These are phyloP conservation scores for Heterococcus sp. DNA, from an alignment of 108 stramenopile genomes.

Conservation along the genomic window DNA sequence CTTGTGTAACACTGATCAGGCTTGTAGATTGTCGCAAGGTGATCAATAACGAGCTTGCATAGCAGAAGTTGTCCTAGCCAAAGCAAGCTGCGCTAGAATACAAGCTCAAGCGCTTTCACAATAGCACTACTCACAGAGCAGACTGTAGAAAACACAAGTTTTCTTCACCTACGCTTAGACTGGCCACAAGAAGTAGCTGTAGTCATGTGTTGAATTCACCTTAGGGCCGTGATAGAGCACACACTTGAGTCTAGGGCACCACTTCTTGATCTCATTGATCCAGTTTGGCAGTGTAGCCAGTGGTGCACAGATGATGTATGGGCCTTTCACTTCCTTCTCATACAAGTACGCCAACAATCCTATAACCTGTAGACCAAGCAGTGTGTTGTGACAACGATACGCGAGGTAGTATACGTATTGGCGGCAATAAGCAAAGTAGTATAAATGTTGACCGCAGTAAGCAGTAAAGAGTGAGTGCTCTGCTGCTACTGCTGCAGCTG, in stretches of 20 bases:
- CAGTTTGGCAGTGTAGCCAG: slow-evolving; percentile 98
- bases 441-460: too few species aligned
- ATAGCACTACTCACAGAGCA: background rate
- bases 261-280: slow-evolving; percentile 88
- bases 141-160: slow-evolving; percentile 45
- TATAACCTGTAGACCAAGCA: slow-evolving; percentile 75
- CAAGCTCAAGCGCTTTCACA: background rate
- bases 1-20: too few species aligned
- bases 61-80: background rate
- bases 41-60: background rate
- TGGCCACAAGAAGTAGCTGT: background rate
- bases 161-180: background rate
- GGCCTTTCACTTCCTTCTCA: slow-evolving; percentile 77
- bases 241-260: slow-evolving; percentile 81
- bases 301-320: slow-evolving; percentile 89
- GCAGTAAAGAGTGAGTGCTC: too few species aligned
- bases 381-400: too few species aligned
- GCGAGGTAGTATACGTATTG: too few species aligned
- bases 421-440: too few species aligned
- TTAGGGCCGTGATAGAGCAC: slow-evolving; percentile 86
- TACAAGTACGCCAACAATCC: slow-evolving; percentile 85
- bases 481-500: too few species aligned
- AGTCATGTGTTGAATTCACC: slow-evolving; percentile 51
- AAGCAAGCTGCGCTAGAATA: background rate
- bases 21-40: too few species aligned